phyloP scores from a whole-genome alignment of 495 filamentous ascomycete genomes.

The Parathielavia hyrcaniae region DNA sequence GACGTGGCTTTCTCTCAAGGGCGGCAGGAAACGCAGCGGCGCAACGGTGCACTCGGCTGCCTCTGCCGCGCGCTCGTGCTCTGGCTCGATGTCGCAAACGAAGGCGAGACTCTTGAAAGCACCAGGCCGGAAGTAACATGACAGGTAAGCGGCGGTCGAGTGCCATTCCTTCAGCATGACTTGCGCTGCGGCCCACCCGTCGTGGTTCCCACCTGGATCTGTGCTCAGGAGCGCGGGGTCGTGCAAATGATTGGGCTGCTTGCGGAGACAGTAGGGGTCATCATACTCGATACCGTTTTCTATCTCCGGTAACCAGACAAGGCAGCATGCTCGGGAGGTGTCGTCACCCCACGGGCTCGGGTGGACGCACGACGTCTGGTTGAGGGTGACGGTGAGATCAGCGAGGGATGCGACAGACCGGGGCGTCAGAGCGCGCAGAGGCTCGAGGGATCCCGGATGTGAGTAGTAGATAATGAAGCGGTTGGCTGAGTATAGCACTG shows the following conservation, averaged over 20 bases:
- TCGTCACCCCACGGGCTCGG: too few relatives aligned
- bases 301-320: too few relatives aligned
- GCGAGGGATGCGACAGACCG: neutral
- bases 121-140: too few relatives aligned
- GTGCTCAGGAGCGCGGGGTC: too few relatives aligned
- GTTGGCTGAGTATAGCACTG: neutral
- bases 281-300: too few relatives aligned
- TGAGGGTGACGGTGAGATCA: neutral
- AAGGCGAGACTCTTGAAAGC: too few relatives aligned
- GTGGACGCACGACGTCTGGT: conserved; percentile 1
- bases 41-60: neutral
- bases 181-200: too few relatives aligned
- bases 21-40: neutral
- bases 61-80: neutral
- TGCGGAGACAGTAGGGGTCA: too few relatives aligned
- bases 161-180: too few relatives aligned
- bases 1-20: conserved; percentile 1
- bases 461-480: neutral
- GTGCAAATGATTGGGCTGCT: too few relatives aligned
- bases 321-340: too few relatives aligned
- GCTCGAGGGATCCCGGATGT: neutral
- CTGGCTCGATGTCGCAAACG: conserved; percentile 5
- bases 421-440: neutral
- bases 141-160: neutral
- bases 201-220: too few relatives aligned